These are phyloP conservation scores for Hysterium pulicare DNA, from an alignment of 2,329 filamentous ascomycete genomes.

Conservation along the genomic window DNA sequence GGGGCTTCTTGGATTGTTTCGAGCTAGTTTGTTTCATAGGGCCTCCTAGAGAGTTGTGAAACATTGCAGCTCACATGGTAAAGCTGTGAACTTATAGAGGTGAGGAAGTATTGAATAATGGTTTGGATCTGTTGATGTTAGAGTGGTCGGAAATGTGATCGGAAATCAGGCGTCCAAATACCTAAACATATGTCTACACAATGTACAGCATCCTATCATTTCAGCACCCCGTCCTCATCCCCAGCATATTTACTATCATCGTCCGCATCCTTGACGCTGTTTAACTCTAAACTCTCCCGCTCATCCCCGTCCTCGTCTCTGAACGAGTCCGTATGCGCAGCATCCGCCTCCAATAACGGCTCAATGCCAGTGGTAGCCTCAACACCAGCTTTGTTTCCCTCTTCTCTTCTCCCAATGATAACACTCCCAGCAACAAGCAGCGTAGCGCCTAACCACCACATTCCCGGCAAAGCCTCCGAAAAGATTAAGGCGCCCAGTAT, in stretches of 20 bases:
- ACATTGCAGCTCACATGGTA: too few relatives aligned
- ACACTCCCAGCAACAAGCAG: constrained; percentile 74
- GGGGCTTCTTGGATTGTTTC: too few relatives aligned
- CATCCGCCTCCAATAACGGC: constrained; percentile 18
- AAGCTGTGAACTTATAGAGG: too few relatives aligned
- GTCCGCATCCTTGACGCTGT: constrained; percentile 21
- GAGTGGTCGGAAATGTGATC: too few relatives aligned
- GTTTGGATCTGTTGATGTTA: too few relatives aligned
- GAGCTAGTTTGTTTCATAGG: too few relatives aligned
- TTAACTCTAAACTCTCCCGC: constrained; percentile 24
- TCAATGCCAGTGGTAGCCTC: constrained; percentile 22
- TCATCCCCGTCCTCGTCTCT: constrained; percentile 44
- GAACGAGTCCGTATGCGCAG: constrained; percentile 22
- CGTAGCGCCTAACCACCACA: constrained; percentile 74
- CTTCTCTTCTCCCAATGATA: constrained; percentile 70
- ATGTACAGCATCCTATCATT: constrained; percentile 20
- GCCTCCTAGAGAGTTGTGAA: too few relatives aligned
- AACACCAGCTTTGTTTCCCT: constrained; percentile 37
- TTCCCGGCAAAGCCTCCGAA: constrained; percentile 63
- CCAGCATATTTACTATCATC: constrained; percentile 15
- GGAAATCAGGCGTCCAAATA: too few relatives aligned
- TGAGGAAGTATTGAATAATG: too few relatives aligned
- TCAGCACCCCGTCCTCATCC: constrained; percentile 31
- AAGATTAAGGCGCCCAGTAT: constrained; percentile 69
- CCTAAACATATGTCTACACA: too few relatives aligned